phyloP scores from a whole-genome alignment of 371 early-diverging fungal genomes.

The Batrachochytrium dendrobatidis region DNA sequence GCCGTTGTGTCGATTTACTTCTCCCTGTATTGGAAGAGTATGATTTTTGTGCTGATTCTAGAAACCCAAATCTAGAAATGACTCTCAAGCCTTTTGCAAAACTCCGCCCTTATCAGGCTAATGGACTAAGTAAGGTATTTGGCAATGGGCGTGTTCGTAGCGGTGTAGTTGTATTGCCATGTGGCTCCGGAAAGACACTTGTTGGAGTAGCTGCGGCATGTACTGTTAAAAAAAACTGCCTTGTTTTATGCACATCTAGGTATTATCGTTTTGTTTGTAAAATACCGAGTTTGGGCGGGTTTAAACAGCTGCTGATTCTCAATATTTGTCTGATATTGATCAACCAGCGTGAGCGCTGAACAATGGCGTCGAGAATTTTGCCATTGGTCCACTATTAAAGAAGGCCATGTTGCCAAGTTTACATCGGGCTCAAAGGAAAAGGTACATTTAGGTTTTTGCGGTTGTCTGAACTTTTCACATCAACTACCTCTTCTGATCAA shows the following conservation, averaged over 20 bases:
- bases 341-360: slow-evolving; percentile 81
- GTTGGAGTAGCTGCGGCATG: slow-evolving; percentile 99
- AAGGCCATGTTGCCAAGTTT: slow-evolving; percentile 89
- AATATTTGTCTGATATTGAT: neutral
- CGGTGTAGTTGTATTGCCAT: slow-evolving; percentile 99
- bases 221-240: slow-evolving; percentile 94
- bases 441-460: slow-evolving; percentile 19
- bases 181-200: slow-evolving; percentile 99
- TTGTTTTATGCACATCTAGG: slow-evolving; percentile 93
- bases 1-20: slow-evolving; percentile 92
- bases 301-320: no score
- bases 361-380: slow-evolving; percentile 98
- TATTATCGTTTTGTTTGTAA: slow-evolving; percentile 8
- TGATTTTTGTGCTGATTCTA: slow-evolving; percentile 93
- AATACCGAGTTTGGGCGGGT: neutral
- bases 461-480: neutral
- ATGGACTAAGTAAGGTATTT: slow-evolving; percentile 99
- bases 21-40: slow-evolving; percentile 99
- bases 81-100: slow-evolving; percentile 92
- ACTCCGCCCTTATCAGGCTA: slow-evolving; percentile 98
- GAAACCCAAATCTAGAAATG: slow-evolving; percentile 84
- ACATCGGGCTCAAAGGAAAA: slow-evolving; percentile 94
- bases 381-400: slow-evolving; percentile 89
- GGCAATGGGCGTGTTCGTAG: slow-evolving; percentile 88
- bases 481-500: neutral